A percentile compares a stretch with the other conserved stretches of the same genome.
Conservation (phyloP, 192 early-diverging fungal species). For the Spizellomyces sp. region DNA sequence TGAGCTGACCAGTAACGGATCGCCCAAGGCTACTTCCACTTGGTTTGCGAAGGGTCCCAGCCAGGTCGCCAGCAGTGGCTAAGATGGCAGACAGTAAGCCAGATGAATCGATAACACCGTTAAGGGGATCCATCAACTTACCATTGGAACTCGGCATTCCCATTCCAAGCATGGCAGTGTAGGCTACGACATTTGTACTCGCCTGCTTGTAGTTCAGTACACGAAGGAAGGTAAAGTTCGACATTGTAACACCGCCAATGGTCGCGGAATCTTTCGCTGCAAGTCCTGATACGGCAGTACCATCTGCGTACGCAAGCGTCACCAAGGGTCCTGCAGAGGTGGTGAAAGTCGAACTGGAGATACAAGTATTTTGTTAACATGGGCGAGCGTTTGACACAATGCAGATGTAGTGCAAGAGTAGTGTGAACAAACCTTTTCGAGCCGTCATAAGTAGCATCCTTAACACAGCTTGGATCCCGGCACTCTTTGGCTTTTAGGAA, state of each 20-base stretch:
- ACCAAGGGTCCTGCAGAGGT: neutral
- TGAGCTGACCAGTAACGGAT: neutral
- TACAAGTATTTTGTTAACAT: too few relatives aligned
- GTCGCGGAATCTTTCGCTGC: neutral
- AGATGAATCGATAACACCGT: neutral
- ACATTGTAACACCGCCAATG: neutral
- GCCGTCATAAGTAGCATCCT: neutral
- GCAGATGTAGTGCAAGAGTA: too few relatives aligned
- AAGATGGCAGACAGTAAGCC: neutral
- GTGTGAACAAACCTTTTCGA: neutral
- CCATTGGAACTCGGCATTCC: neutral
- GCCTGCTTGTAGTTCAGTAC: neutral
- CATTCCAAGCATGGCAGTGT: conserved; percentile 5
- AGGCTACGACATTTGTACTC: neutral
- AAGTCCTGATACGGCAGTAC: neutral
- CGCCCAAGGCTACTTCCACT: neutral
- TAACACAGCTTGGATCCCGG: neutral
- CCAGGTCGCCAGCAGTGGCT: too few relatives aligned
- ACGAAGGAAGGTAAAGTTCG: neutral
- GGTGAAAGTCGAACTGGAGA: conserved; percentile 1
- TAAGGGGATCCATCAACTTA: neutral
- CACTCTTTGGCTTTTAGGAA: neutral
- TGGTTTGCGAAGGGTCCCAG: neutral
- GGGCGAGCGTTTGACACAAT: too few relatives aligned
- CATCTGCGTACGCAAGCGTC: neutral